A percentile compares a stretch with the other conserved stretches of the same genome.
These are phyloP conservation scores for Leonotis leonurus DNA, from an alignment of 257 asterid genomes.

Conservation along the genomic window DNA sequence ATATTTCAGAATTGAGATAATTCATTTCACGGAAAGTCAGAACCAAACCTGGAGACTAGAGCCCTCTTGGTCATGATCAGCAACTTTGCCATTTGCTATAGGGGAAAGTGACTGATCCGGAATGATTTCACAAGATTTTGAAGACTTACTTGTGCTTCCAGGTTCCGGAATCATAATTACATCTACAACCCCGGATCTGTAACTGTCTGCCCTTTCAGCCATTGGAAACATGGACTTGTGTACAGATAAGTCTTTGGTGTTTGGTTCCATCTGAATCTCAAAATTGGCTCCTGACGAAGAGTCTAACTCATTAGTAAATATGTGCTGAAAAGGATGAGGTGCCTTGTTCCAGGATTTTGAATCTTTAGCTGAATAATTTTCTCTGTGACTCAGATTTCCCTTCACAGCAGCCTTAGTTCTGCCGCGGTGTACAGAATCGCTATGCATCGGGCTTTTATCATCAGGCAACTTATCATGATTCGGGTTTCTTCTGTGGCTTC, in stretches of 20 bases:
- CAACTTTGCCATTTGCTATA: slow-evolving; percentile 13
- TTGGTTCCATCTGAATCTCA: slow-evolving; percentile 35
- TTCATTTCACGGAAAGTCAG: slow-evolving; percentile 3
- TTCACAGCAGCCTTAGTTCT: slow-evolving; percentile 39
- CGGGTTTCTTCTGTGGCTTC: slow-evolving; percentile 33
- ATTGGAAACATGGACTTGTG: slow-evolving; percentile 24
- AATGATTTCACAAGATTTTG: slow-evolving; percentile 27
- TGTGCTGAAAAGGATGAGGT: slow-evolving; percentile 26
- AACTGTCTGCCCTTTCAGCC: slow-evolving; percentile 20
- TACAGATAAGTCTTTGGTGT: slow-evolving; percentile 28
- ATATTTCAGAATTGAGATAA: neutral
- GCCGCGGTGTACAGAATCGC: slow-evolving; percentile 21
- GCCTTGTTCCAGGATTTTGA: slow-evolving; percentile 36
- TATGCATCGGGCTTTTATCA: slow-evolving; percentile 19
- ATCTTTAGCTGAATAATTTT: slow-evolving; percentile 26
- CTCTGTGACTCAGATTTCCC: slow-evolving; percentile 32
- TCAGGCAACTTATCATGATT: slow-evolving; percentile 27
- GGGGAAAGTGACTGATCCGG: slow-evolving; percentile 22
- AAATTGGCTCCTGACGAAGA: slow-evolving; percentile 36
- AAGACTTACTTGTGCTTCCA: slow-evolving; percentile 27
- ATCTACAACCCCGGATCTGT: slow-evolving; percentile 26
- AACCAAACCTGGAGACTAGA: slow-evolving; percentile 44
- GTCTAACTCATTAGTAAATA: slow-evolving; percentile 22
- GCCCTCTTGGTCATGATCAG: slow-evolving; percentile 26
- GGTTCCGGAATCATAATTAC: slow-evolving; percentile 25